Evolutionary conservation across 2,329 filamentous ascomycete genomes (phyloP).

Genomic region (Xylaria sp.): DNA sequence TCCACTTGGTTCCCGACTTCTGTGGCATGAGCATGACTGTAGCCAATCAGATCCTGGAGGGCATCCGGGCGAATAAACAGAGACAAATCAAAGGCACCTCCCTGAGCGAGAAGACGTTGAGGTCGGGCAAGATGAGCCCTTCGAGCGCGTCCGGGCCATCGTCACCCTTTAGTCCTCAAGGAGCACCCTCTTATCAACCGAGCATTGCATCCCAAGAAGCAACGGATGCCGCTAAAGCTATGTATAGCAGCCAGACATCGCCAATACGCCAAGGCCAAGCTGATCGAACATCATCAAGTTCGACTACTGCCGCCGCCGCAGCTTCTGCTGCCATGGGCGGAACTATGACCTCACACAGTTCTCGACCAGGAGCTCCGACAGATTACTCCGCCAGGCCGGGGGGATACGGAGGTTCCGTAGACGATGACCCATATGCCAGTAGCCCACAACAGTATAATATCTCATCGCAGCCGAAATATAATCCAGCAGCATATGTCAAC

Average conservation of each 20-base stretch:
- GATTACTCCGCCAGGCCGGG: slow-evolving; percentile 52
- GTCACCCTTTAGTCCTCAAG: slow-evolving; percentile 46
- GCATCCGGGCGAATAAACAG: slow-evolving; percentile 83
- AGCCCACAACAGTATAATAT: slow-evolving; percentile 46
- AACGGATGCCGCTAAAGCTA: slow-evolving; percentile 71
- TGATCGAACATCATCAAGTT: slow-evolving; percentile 64
- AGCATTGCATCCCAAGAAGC: slow-evolving; percentile 62
- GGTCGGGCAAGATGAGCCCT: slow-evolving; percentile 62
- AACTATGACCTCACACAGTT: slow-evolving; percentile 52
- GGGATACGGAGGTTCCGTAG: slow-evolving; percentile 45
- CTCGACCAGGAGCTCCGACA: slow-evolving; percentile 44
- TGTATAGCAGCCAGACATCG: slow-evolving; percentile 67
- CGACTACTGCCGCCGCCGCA: slow-evolving; percentile 65
- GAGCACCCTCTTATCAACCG: slow-evolving; percentile 45
- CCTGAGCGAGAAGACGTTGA: slow-evolving; percentile 74
- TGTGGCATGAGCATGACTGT: slow-evolving; percentile 99
- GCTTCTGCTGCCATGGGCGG: slow-evolving; percentile 69
- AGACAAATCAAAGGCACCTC: slow-evolving; percentile 68
- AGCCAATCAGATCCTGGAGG: slow-evolving; percentile 91
- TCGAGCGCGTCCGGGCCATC: slow-evolving; percentile 50
- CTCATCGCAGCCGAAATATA: slow-evolving; percentile 72
- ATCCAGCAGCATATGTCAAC: slow-evolving; percentile 80
- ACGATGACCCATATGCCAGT: slow-evolving; percentile 49
- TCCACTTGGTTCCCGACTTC: slow-evolving; percentile 96
- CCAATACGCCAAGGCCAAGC: slow-evolving; percentile 63